Evolutionary conservation across 352 stramenopile genomes (phyloP), one percentile per base, ranked within the genome.

Genomic region (Blastocystis sp.): DNA sequence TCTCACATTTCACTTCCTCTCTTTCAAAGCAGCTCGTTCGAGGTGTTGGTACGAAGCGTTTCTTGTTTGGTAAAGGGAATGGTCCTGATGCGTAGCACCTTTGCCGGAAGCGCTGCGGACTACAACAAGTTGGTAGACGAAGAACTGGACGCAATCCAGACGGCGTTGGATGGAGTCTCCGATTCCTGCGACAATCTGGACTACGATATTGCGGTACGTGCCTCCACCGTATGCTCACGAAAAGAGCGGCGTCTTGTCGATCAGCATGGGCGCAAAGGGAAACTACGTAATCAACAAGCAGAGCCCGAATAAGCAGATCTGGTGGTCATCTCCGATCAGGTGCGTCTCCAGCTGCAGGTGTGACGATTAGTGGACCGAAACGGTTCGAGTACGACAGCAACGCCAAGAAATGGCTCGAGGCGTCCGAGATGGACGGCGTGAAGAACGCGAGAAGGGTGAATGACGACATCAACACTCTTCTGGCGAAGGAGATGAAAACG

Each of bases 221-320:
- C 46, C 0, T 24, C 3, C 6, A 54, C 1, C 24, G 38, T 46
- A 7, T 81, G 38, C 18, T 64, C 18, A 76, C 27, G 32, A 49
- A 42, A 79, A 95, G 92, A 93, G 97, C 95, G 95, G 94, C 34
- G 95, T 98, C 14, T 87, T 98, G 48, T 97, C 95, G 54, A 93
- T 97, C 65, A 91, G 94, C 56, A 89, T 98, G 32, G 93, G 93
- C 53, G 90, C 94, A 32, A 89, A 95, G 87, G 94, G 94, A 77
- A 97, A 93, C 57, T 98, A 93, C 92, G 95, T 98, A 38, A 91
- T 98, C 84, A 98, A 98, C 89, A 97, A 97, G 87, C 95, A 98
- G 88, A 96, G 95, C 48, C 95, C 95, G 2, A 98, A 98, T 90
- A 90, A 92, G 48, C 94, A 97, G 88, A 93, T 97, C 76, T 97